Percentiles rank a stretch among this genome's conserved stretches.
phyloP scores from a whole-genome alignment of 2,329 filamentous ascomycete species.

The Myriosclerotinia duriaeana region DNA sequence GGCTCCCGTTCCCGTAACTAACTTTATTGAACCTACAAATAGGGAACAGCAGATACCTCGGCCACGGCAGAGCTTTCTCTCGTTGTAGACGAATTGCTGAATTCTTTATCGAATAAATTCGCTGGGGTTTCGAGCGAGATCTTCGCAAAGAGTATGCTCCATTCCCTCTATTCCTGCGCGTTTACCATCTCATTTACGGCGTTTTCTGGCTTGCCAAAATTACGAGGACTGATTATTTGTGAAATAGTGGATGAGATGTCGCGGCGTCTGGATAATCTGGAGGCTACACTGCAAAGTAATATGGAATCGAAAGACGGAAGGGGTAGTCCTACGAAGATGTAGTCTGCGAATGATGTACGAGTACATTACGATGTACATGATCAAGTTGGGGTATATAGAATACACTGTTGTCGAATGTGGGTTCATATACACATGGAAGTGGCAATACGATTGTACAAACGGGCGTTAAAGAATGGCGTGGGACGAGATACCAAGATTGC shows the following conservation, averaged over 20 bases:
- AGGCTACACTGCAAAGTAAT: conserved; percentile 36
- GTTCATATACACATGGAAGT: conserved; percentile 6
- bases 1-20: conserved; percentile 1
- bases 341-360: conserved; percentile 10
- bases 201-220: not conserved
- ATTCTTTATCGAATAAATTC: conserved; percentile 83
- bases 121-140: conserved; percentile 81
- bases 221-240: conserved; percentile 7
- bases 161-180: not conserved
- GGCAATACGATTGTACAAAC: not conserved
- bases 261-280: conserved; percentile 77
- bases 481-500: conserved; percentile 17
- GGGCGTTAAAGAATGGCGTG: conserved; percentile 19
- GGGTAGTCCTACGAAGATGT: conserved; percentile 35
- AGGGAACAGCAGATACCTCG: conserved; percentile 34
- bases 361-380: not conserved
- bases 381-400: not conserved
- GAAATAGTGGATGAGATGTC: conserved; percentile 89
- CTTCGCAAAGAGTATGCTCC: conserved; percentile 75
- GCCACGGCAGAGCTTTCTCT: conserved; percentile 39
- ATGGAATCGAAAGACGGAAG: conserved; percentile 32
- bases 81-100: conserved; percentile 83
- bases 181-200: not conserved
- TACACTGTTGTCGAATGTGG: not conserved
- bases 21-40: not conserved